Conservation (phyloP, 495 filamentous ascomycete genomes). For the Podospora anserina region DNA sequence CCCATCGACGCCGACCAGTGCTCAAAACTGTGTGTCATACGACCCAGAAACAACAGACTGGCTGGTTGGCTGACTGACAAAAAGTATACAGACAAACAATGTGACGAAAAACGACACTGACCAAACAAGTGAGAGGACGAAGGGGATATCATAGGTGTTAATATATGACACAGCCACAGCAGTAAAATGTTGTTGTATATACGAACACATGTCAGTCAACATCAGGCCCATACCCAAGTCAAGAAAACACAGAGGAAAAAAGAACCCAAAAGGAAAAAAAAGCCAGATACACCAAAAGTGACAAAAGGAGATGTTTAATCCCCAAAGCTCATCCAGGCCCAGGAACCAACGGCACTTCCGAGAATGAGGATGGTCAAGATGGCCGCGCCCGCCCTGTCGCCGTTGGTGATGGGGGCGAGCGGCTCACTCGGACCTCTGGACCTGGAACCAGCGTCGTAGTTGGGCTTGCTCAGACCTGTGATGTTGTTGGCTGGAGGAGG, state of each 20-base stretch:
- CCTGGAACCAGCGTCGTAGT: constrained; percentile 23
- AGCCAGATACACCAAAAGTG: neutral
- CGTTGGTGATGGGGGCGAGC: constrained; percentile 24
- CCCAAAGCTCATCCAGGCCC: constrained; percentile 32
- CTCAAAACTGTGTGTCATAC: neutral
- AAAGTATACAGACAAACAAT: neutral
- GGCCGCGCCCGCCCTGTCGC: constrained; percentile 28
- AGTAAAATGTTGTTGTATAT: neutral
- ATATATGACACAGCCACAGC: neutral
- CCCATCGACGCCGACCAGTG: neutral
- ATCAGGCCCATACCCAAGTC: neutral
- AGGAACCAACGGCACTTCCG: constrained; percentile 20
- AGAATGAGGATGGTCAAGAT: constrained; percentile 32
- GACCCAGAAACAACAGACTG: neutral
- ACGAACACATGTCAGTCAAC: constrained; percentile 1
- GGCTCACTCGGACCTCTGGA: constrained; percentile 15
- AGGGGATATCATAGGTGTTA: neutral
- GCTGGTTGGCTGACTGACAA: neutral
- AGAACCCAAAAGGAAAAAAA: neutral
- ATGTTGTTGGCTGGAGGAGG: constrained; percentile 26
- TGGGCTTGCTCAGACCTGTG: constrained; percentile 29
- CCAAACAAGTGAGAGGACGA: constrained; percentile 2
- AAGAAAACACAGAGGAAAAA: neutral
- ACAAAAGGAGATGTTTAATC: constrained; percentile 21
- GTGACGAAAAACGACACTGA: constrained; percentile 3